These are phyloP conservation scores for Boletus semigastroideus DNA, from an alignment of 1,284 basidiomycete genomes.

Conservation along the genomic window DNA sequence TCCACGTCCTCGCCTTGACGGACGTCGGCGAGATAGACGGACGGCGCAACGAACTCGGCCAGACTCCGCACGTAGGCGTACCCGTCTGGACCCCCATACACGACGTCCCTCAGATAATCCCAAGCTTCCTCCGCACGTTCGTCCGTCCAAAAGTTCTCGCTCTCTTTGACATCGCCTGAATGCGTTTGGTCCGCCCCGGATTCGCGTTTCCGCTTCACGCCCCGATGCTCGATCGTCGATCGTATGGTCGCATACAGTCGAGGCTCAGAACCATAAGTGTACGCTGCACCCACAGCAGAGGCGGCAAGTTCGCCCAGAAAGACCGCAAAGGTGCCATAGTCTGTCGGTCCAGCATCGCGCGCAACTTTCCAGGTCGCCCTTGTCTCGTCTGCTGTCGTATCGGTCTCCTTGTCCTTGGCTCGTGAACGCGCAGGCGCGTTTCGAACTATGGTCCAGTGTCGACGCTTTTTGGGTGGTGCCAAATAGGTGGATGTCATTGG, in stretches of 20 bases:
- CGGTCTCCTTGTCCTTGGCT: constrained; percentile 54
- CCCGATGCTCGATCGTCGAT: constrained; percentile 26
- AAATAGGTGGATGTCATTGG: constrained; percentile 2
- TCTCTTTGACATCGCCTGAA: not conserved
- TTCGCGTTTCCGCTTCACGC: constrained; percentile 18
- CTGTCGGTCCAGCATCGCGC: constrained; percentile 51
- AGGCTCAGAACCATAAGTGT: constrained; percentile 35
- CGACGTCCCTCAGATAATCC: constrained; percentile 62
- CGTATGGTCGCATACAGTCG: constrained; percentile 38
- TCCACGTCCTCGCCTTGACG: not conserved
- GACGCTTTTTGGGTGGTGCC: constrained; percentile 20
- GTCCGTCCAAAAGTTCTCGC: constrained; percentile 47
- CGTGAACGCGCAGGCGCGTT: constrained; percentile 44
- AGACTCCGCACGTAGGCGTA: constrained; percentile 71
- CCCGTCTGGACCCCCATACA: constrained; percentile 74
- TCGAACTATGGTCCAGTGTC: constrained; percentile 44
- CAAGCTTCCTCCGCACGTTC: constrained; percentile 53
- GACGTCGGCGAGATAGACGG: constrained; percentile 7
- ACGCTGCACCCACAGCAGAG: constrained; percentile 17
- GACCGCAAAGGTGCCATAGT: constrained; percentile 61
- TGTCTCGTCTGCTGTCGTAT: constrained; percentile 32
- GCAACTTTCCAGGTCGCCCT: constrained; percentile 42
- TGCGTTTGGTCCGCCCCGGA: not conserved
- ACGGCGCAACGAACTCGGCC: constrained; percentile 57
- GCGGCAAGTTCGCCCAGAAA: constrained; percentile 38